Evolutionary conservation across 345 rosid genomes (phyloP).

Genomic region (Noccaea bulbosa): DNA sequence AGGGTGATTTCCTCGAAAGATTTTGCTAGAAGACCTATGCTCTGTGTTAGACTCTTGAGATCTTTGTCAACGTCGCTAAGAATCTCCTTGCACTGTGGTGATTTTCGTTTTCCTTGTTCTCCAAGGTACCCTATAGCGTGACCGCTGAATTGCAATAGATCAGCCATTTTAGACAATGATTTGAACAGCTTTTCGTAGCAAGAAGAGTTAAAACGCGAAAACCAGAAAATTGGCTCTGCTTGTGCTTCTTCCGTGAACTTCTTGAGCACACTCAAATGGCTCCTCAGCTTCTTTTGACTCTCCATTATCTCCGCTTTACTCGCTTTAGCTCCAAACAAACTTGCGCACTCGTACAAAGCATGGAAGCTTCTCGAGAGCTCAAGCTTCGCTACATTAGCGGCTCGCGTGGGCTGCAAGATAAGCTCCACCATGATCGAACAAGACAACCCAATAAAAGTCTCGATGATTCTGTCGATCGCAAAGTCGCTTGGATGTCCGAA

Average conservation of each 20-base stretch:
- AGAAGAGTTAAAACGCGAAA: slow-evolving; percentile 64
- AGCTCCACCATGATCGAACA: slow-evolving; percentile 73
- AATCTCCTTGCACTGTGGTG: slow-evolving; percentile 46
- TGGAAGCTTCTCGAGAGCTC: slow-evolving; percentile 56
- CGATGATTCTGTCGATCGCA: slow-evolving; percentile 82
- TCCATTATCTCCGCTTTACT: slow-evolving; percentile 45
- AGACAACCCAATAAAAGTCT: slow-evolving; percentile 81
- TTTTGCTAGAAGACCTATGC: slow-evolving; percentile 50
- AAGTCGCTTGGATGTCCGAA: slow-evolving; percentile 83
- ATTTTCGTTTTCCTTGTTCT: slow-evolving; percentile 47
- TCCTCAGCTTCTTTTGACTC: slow-evolving; percentile 56
- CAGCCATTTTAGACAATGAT: slow-evolving; percentile 64
- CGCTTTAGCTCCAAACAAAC: slow-evolving; percentile 47
- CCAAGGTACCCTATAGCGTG: slow-evolving; percentile 52
- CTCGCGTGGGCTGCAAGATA: slow-evolving; percentile 67
- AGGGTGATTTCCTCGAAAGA: slow-evolving; percentile 57
- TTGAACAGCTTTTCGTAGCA: slow-evolving; percentile 62
- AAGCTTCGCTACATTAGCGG: slow-evolving; percentile 65
- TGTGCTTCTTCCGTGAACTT: slow-evolving; percentile 74
- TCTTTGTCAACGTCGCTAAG: slow-evolving; percentile 52
- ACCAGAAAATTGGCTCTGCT: slow-evolving; percentile 88
- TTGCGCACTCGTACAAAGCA: slow-evolving; percentile 52
- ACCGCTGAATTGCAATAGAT: slow-evolving; percentile 62
- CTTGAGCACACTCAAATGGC: slow-evolving; percentile 50
- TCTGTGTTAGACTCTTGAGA: slow-evolving; percentile 53